Evolutionary conservation across 148 eudicot species (phyloP).

Genomic region (Diospyros lotus): DNA sequence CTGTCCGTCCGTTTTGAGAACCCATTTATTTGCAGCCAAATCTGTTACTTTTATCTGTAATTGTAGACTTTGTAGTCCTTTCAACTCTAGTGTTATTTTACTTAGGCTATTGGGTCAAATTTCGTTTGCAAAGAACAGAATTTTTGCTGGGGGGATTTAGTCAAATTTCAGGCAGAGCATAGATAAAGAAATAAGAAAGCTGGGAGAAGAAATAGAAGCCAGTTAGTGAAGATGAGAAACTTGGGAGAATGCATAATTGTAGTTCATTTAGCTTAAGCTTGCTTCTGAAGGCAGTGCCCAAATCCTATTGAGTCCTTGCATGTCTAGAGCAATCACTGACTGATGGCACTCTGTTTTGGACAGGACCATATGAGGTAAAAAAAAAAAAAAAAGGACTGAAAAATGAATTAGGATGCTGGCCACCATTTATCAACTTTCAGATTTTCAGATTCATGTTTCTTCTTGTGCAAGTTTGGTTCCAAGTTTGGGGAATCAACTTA

Average conservation of each 20-base stretch:
- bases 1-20: too few species aligned
- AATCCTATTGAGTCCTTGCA: too few species aligned
- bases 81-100: neutral
- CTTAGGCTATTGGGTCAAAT: neutral
- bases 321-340: too few species aligned
- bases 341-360: too few species aligned
- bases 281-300: too few species aligned
- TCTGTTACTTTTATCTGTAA: neutral
- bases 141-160: neutral
- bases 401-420: neutral
- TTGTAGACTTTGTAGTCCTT: neutral
- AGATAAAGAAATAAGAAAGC: too few species aligned
- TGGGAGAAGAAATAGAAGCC: too few species aligned
- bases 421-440: neutral
- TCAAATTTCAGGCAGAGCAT: too few species aligned
- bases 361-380: neutral
- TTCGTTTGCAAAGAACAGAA: too few species aligned
- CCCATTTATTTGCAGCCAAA: neutral
- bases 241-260: too few species aligned
- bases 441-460: neutral
- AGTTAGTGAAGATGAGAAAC: too few species aligned
- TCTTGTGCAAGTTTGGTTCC: conserved; percentile 2
- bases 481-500: neutral
- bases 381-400: neutral
- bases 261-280: too few species aligned